Evolutionary conservation across 1,139 yeast species (phyloP), one percentile per base, ranked within the genome.

Genomic region (Sugiyamaella grinbergsii): DNA sequence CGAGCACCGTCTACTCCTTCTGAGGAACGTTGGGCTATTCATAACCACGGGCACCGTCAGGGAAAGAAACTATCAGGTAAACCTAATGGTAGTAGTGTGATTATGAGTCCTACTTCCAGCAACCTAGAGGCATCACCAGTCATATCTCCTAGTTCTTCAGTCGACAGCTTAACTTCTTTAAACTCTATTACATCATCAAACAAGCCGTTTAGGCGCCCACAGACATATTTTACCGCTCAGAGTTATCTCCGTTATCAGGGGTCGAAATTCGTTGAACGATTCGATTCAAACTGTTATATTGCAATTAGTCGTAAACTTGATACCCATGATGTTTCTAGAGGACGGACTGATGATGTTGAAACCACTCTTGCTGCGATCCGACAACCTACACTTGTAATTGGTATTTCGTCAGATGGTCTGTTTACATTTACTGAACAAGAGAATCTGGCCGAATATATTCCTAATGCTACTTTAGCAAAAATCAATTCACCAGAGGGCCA

Each of bases 401-500:
- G 98, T 4, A 87, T 93, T 53, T 81, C 83, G 51, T 86, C 96
- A 0, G 98, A 93, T 69, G 98, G 97, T 0, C 74, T 93, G 18
- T 93, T 93, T 71, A 91, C 98, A 0, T 83, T 86, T 60, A 80
- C 90, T 16, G 98, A 93, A 69, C 98, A 93, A 69, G 89, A 87
- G 61, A 78, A 83, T 50, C 75, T 93, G 49, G 95, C 95, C 1
- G 78, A 80, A 41, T 73, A 82, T 64, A 79, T 93, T 52, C 94
- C 94, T 4, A 76, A 85, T 58, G 77, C 95, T 1, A 68, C 62
- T 5, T 73, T 93, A 57, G 82, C 82, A 58, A 81, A 81, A 61
- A 83, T 93, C 47, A 81, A 85, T 56, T 89, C 97, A 1, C 95
- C 94, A n/a, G 98, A 93, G 63, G 98, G 98, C 15, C 98, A 93